A percentile compares a stretch with the other conserved stretches of the same genome.
Evolutionary conservation across 139 green algal species (phyloP).

Genomic region (Coelastrella sp.): DNA sequence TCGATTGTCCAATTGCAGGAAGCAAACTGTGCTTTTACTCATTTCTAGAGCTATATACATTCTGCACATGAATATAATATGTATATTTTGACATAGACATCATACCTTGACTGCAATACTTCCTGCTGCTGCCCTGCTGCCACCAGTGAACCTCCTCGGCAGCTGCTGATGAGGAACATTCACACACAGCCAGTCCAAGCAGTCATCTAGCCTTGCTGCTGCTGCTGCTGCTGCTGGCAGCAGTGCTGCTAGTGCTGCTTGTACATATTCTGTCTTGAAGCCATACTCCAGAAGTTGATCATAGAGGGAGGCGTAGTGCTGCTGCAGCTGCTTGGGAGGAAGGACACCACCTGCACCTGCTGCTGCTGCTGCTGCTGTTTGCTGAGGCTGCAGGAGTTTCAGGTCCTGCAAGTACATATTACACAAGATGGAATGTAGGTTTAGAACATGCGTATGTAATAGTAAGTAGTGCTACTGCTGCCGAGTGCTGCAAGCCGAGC

Average conservation of each 20-base stretch:
- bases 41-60: no score
- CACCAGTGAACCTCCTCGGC: constrained; percentile 64
- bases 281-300: constrained; percentile 55
- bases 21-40: no score
- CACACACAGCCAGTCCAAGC: constrained; percentile 88
- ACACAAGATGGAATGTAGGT: neutral
- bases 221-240: constrained; percentile 25
- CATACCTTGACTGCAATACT: constrained; percentile 11
- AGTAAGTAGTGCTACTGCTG: neutral
- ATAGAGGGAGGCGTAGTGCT: constrained; percentile 19
- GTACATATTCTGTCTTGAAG: constrained; percentile 50
- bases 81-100: neutral
- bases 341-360: neutral
- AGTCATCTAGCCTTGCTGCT: constrained; percentile 31
- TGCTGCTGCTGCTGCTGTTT: neutral
- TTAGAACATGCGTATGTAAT: neutral
- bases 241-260: constrained; percentile 49
- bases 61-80: no score
- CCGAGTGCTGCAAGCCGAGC: no score
- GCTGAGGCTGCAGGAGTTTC: neutral
- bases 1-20: no score
- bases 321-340: constrained; percentile 7
- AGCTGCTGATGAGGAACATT: constrained; percentile 73
- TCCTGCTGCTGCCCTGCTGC: neutral
- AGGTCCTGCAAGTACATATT: neutral